phyloP scores from a whole-genome alignment of 768 basidiomycete species.

The Kwoniella mangroviensis region DNA sequence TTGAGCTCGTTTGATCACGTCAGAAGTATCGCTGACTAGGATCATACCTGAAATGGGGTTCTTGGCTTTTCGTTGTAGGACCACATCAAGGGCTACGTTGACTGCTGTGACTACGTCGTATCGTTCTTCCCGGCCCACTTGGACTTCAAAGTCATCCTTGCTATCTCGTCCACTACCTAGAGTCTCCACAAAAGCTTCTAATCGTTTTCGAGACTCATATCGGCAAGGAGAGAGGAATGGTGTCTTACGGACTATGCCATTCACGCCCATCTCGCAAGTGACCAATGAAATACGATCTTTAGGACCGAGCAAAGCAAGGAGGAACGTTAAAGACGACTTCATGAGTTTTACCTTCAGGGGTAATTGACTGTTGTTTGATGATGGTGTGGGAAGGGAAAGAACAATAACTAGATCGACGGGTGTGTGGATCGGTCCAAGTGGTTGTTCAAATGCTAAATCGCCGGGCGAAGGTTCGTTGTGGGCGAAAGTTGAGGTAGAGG shows the following conservation, averaged over 20 bases:
- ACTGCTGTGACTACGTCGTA: conserved; percentile 98
- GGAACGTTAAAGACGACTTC: conserved; percentile 82
- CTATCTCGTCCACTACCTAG: conserved; percentile 58
- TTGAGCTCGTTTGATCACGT: conserved; percentile 88
- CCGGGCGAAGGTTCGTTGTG: conserved; percentile 71
- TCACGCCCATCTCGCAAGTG: conserved; percentile 85
- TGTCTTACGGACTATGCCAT: conserved; percentile 85
- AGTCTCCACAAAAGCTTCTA: conserved; percentile 79
- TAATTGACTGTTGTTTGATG: conserved; percentile 10
- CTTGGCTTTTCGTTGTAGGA: conserved; percentile 88
- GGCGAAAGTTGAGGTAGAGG: conserved; percentile 24
- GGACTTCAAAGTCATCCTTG: conserved; percentile 71
- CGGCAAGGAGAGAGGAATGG: conserved; percentile 81
- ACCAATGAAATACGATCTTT: conserved; percentile 87
- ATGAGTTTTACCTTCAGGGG: conserved; percentile 84
- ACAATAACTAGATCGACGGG: conserved; percentile 91
- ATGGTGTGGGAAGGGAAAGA: conserved; percentile 71
- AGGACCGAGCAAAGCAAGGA: conserved; percentile 73
- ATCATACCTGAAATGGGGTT: conserved; percentile 91
- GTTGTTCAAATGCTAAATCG: conserved; percentile 68
- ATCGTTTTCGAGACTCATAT: conserved; percentile 69
- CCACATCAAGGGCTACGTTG: conserved; percentile 91
- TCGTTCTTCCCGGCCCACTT: conserved; percentile 84
- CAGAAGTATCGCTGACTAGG: conserved; percentile 88
- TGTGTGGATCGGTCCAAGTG: conserved; percentile 80